phyloP scores from a whole-genome alignment of 495 filamentous ascomycete species.

The Chaetomium fimeti region DNA sequence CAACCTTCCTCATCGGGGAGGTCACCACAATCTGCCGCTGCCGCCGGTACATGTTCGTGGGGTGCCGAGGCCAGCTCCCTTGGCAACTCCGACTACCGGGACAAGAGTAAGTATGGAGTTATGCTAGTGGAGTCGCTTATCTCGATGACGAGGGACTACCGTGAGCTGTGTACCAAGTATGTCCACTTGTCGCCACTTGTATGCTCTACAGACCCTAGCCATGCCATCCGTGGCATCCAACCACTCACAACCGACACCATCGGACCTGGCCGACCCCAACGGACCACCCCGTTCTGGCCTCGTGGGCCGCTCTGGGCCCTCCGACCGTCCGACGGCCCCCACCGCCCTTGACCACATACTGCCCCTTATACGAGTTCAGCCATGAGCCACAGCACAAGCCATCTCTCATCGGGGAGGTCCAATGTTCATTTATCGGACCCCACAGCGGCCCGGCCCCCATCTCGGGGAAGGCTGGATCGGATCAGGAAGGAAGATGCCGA shows the following conservation, averaged over 20 bases:
- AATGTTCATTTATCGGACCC: not conserved
- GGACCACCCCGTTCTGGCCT: not conserved
- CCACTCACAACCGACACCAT: too few relatives aligned
- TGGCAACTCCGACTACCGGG: slow-evolving; percentile 22
- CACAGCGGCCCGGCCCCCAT: slow-evolving; percentile 6
- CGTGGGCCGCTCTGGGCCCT: not conserved
- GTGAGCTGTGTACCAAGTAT: too few relatives aligned
- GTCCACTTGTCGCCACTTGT: too few relatives aligned
- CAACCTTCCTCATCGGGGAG: slow-evolving; percentile 34
- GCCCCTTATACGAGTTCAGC: too few relatives aligned
- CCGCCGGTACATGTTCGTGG: slow-evolving; percentile 13
- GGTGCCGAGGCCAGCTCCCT: not conserved
- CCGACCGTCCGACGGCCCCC: not conserved
- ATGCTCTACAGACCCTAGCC: not conserved
- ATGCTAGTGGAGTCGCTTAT: not conserved
- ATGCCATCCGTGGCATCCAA: not conserved
- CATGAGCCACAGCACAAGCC: not conserved
- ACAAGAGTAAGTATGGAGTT: not conserved
- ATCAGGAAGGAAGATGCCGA: slow-evolving; percentile 32
- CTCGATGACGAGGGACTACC: not conserved
- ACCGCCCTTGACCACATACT: not conserved
- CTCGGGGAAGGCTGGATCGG: slow-evolving; percentile 9
- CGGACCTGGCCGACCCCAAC: not conserved
- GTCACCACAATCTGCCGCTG: slow-evolving; percentile 23
- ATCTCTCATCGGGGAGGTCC: slow-evolving; percentile 4